Conservation (phyloP, 495 filamentous ascomycete genomes). For the Neurospora sp. region DNA sequence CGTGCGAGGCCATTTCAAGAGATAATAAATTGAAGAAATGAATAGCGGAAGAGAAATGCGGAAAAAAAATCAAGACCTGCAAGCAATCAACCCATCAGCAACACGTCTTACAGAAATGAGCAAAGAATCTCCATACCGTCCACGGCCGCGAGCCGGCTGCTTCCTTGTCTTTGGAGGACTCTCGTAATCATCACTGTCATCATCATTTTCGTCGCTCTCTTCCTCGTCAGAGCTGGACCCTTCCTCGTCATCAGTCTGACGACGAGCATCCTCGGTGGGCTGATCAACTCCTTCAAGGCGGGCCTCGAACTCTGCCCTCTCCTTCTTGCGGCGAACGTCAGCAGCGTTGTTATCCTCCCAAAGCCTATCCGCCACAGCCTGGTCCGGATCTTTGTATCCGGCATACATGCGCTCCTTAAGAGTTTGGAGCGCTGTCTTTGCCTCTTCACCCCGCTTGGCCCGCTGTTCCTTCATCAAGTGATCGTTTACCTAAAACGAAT, state of each 20-base stretch:
- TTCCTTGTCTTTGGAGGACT: not conserved
- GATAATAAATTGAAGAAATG: not conserved
- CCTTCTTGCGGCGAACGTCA: slow-evolving; percentile 4
- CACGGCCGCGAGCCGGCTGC: not conserved
- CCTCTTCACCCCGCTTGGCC: not conserved
- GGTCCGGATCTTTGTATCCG: slow-evolving; percentile 2
- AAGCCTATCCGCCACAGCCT: slow-evolving; percentile 3
- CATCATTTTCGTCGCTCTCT: not conserved
- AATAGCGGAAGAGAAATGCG: not conserved
- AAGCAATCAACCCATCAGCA: slow-evolving; percentile 4
- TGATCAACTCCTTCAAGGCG: slow-evolving; percentile 5
- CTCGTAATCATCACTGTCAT: not conserved
- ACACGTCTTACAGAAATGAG: slow-evolving; percentile 9
- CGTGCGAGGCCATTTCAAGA: not conserved
- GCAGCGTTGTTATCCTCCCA: slow-evolving; percentile 17
- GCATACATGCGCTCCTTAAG: slow-evolving; percentile 12
- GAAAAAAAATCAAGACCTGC: slow-evolving; percentile 1
- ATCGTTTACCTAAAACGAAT: slow-evolving; percentile 11
- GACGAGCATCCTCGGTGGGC: not conserved
- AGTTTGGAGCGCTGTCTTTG: not conserved
- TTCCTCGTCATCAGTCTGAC: not conserved
- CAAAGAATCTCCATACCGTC: slow-evolving; percentile 4
- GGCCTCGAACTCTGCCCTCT: not conserved
- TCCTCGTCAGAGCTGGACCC: not conserved
- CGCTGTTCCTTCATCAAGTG: slow-evolving; percentile 7